Conservation (phyloP, 495 filamentous ascomycete genomes). For the Aspergillus bridgeri region DNA sequence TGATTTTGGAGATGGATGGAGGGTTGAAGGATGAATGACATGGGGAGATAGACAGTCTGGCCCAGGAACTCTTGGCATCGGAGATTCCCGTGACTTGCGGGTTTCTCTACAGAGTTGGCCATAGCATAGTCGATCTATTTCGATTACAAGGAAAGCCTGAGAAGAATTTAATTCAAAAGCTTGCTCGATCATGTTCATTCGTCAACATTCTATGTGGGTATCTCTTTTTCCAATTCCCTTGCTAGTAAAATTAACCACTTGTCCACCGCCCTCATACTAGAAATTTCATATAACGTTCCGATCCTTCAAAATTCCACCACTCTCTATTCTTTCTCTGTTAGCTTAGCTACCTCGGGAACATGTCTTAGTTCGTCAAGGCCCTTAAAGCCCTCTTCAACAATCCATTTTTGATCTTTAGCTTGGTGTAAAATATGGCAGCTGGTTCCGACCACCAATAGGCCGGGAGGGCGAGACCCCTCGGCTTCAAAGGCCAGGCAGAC, state of each 20-base stretch:
- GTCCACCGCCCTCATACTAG: not conserved
- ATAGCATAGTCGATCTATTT: no score
- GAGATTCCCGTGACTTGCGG: not conserved
- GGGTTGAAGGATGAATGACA: not conserved
- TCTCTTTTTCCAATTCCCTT: slow-evolving; percentile 10
- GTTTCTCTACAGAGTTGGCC: not conserved
- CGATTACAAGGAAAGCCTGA: no score
- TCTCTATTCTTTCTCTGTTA: not conserved
- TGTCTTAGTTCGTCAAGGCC: slow-evolving; percentile 46
- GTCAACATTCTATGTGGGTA: slow-evolving; percentile 11
- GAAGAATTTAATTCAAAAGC: no score
- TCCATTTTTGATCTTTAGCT: slow-evolving; percentile 60
- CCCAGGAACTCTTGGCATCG: not conserved
- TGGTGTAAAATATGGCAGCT: slow-evolving; percentile 75
- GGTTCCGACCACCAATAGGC: slow-evolving; percentile 81
- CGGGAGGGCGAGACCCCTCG: slow-evolving; percentile 85
- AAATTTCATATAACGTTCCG: not conserved
- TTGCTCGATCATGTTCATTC: not conserved
- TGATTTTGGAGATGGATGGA: not conserved
- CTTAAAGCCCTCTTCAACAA: slow-evolving; percentile 85
- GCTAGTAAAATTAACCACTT: slow-evolving; percentile 1
- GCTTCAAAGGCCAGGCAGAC: slow-evolving; percentile 83
- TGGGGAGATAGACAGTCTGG: not conserved
- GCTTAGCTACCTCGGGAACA: not conserved
- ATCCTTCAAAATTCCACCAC: not conserved